A percentile compares a stretch with the other conserved stretches of the same genome.
Conservation (phyloP, 257 asterid genomes). For the Henckelia pumila region DNA sequence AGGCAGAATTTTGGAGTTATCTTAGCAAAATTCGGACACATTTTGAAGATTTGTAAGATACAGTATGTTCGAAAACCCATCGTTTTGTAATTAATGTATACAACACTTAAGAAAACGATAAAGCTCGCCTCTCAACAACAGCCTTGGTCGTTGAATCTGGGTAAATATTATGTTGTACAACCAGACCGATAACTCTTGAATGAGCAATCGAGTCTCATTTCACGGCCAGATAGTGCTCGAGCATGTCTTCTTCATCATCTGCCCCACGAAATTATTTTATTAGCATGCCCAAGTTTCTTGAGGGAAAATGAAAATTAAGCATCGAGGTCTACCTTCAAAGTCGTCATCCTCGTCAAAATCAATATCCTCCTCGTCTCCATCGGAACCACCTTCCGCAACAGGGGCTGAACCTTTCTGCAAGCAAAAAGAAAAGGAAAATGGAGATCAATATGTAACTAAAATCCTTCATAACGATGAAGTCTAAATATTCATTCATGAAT, state of each 20-base stretch:
- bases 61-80: neutral
- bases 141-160: neutral
- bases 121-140: neutral
- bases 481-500: too few species aligned
- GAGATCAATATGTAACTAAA: constrained; percentile 7
- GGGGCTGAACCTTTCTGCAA: constrained; percentile 69
- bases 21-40: too few species aligned
- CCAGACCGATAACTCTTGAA: constrained; percentile 25
- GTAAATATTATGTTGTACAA: neutral
- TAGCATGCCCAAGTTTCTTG: neutral
- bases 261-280: constrained; percentile 4
- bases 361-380: constrained; percentile 74
- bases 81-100: neutral
- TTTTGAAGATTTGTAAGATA: neutral
- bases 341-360: constrained; percentile 91
- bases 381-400: constrained; percentile 63
- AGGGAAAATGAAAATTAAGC: constrained; percentile 7
- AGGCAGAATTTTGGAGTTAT: too few species aligned
- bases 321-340: constrained; percentile 59
- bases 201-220: constrained; percentile 45
- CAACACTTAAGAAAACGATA: neutral
- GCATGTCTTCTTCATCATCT: constrained; percentile 95
- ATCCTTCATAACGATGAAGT: neutral
- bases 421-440: constrained; percentile 16
- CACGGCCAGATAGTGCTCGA: constrained; percentile 93